Conservation (phyloP, 306 rosid genomes). For the Hippophae gyantsensis region DNA sequence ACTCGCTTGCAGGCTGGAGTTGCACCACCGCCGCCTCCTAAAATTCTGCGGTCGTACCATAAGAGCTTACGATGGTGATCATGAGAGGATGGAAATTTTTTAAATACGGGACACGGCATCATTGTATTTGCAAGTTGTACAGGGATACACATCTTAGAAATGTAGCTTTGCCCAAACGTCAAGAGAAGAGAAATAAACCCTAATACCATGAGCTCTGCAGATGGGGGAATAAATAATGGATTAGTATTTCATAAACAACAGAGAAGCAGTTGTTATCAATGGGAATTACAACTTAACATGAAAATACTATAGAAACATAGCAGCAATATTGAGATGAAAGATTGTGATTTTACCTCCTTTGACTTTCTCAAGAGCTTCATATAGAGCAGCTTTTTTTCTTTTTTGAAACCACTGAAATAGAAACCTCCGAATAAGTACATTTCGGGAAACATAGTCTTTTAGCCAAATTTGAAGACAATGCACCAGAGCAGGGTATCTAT, state of each 20-base stretch:
- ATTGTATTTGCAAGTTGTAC: slow-evolving; percentile 31
- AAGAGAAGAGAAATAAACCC: slow-evolving; percentile 85
- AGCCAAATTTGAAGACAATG: too few species aligned
- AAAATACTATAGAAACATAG: background rate
- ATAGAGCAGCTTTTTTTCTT: slow-evolving; percentile 55
- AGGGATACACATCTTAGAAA: slow-evolving; percentile 52
- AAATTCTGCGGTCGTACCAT: slow-evolving; percentile 52
- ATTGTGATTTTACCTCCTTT: slow-evolving; percentile 46
- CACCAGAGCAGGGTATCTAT: too few species aligned
- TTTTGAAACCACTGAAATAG: slow-evolving; percentile 42
- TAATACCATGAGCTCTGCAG: slow-evolving; percentile 91
- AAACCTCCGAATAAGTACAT: background rate
- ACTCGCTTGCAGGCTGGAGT: slow-evolving; percentile 29
- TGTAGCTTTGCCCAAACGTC: slow-evolving; percentile 77
- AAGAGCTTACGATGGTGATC: slow-evolving; percentile 59
- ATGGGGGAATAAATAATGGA: background rate
- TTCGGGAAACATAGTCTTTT: too few species aligned
- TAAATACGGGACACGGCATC: slow-evolving; percentile 52
- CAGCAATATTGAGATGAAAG: background rate
- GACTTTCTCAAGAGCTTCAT: slow-evolving; percentile 86
- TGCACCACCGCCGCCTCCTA: slow-evolving; percentile 18
- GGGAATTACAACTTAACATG: too few species aligned
- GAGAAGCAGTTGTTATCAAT: background rate
- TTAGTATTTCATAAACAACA: background rate
- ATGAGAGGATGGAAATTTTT: background rate